phyloP scores from a whole-genome alignment of 1,284 basidiomycete genomes.

The Tilletia walkeri region DNA sequence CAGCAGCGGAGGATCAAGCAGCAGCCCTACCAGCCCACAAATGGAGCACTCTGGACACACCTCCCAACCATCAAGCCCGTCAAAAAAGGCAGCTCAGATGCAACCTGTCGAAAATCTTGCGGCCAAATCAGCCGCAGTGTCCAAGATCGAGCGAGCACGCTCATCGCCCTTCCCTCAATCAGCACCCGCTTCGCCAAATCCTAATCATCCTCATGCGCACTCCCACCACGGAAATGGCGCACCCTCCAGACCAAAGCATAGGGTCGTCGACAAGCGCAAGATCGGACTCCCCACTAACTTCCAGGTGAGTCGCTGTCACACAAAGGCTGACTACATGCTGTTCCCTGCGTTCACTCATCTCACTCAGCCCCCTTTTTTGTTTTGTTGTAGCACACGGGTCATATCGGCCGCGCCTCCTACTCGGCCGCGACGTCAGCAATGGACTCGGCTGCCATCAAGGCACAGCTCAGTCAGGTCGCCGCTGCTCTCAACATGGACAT shows the following conservation, averaged over 20 bases:
- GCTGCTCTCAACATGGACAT: slow-evolving; percentile 12
- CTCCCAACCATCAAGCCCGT: not conserved
- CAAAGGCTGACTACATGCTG: not conserved
- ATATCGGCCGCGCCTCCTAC: slow-evolving; percentile 1
- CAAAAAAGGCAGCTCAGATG: not conserved
- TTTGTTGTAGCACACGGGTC: not conserved
- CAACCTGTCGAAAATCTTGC: not conserved
- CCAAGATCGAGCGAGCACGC: slow-evolving; percentile 1
- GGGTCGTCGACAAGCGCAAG: slow-evolving; percentile 4
- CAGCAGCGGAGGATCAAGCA: too few relatives aligned
- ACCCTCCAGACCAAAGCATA: not conserved
- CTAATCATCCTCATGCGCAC: not conserved
- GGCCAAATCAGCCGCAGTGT: not conserved
- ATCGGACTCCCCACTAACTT: slow-evolving; percentile 16
- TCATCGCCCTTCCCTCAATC: slow-evolving; percentile 15
- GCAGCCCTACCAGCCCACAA: not conserved
- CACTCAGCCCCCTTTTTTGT: not conserved
- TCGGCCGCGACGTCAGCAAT: slow-evolving; percentile 6
- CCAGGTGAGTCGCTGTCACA: not conserved
- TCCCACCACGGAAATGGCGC: not conserved
- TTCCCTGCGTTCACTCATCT: not conserved
- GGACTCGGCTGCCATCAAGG: slow-evolving; percentile 4
- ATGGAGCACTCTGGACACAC: not conserved
- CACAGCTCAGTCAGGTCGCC: slow-evolving; percentile 11
- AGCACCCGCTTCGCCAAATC: not conserved